Base-by-base conservation (phyloP, 371 early-diverging fungal species). In the Scutellospora calospora region DNA sequence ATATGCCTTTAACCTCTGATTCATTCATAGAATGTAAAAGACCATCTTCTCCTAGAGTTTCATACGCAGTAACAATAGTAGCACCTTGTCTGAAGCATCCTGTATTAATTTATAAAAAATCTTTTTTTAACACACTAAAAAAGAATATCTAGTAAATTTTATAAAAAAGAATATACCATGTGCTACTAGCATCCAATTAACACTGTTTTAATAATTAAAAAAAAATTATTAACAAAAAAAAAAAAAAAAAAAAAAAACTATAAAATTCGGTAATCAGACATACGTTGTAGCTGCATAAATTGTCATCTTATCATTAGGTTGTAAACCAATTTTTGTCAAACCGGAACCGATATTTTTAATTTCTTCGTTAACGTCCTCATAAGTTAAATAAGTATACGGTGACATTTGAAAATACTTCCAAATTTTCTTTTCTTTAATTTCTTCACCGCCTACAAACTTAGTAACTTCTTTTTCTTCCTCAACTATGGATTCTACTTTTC, bases 21-120 rank as follows among this genome's bases (percentile, higher is more conserved):
- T 97, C 95, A 82, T 94, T 95, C 86, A 97, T 93, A 12, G 95
- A 94, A 82, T 94, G 95, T 49, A 92, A 82, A 54, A 95, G 90
- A 45, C 96, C 97, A 22, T 95, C 95, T 81, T 93, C 94, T 25
- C 98, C 98, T 52, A 98, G 89, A 5, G 96, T 96, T 72, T 95
- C 96, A 86, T 96, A 95, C 14, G 95, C 95, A 45, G 97, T 97
- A 35, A 95, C 93, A 85, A 95, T 92, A 51, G 93, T 91, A 81
- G 93, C 87, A 66, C 86, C 86, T 83, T 95, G 95, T 9, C 93
- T 88, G 82, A 92, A 95, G 52, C 88, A 83, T 62, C 85, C 89
- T 83, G 86, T 71, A 27, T 80, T 87, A 87, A 89, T 80, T 87
- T 83, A 59, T 81, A 87, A 80, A 84, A 84, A 78, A 27, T 59